Base-by-base conservation (phyloP, 2,329 filamentous ascomycete species). In the Ascochyta lentis region DNA sequence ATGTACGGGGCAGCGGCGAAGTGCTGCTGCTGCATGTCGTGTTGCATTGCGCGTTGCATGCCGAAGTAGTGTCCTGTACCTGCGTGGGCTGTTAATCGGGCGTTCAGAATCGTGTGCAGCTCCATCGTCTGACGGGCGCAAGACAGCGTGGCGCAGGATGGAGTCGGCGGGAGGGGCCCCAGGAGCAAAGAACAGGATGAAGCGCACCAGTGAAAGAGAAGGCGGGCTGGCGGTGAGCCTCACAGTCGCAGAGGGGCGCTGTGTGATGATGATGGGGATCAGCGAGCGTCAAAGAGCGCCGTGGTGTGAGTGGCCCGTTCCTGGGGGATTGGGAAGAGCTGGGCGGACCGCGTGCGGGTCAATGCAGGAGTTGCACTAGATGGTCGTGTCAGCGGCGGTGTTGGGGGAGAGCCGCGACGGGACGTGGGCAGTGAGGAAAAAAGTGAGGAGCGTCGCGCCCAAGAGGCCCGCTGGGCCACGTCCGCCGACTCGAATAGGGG, bases 1-100 rank as follows among this genome's bases (percentile, higher is more conserved):
- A 78, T 72, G 76, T 80, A 75, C 66, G 78, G 77, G 53, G 80
- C 76, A 66, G 80, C 79, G 42, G 78, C 77, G 59, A 77, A 80
- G 65, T 80, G 77, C 59, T 75, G 75, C 60, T 69, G 74, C 63
- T 74, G 72, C 49, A 73, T 65, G 8, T 76, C 71, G 70, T 76
- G 74, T 64, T 76, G 75, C 75, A 77, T 77, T 26, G 71, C 67
- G 69, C 77, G 75, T 58, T 77, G 75, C 75, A 77, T 78, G 48
- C 63, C 68, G 73, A 71, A 76, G 15, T 64, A 61, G 51, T 60
- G 60, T 61, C 65, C 69, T 71, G 65, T 69, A 68, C 72, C 72
- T 75, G 71, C 63, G 61, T 68, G 67, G 52, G 66, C 67, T 68
- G 74, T 73, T 66, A 73, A 74, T 74, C 72, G 75, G 73, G 73